Conservation (phyloP, 2,329 filamentous ascomycete species). For the Peltaster fructicola region DNA sequence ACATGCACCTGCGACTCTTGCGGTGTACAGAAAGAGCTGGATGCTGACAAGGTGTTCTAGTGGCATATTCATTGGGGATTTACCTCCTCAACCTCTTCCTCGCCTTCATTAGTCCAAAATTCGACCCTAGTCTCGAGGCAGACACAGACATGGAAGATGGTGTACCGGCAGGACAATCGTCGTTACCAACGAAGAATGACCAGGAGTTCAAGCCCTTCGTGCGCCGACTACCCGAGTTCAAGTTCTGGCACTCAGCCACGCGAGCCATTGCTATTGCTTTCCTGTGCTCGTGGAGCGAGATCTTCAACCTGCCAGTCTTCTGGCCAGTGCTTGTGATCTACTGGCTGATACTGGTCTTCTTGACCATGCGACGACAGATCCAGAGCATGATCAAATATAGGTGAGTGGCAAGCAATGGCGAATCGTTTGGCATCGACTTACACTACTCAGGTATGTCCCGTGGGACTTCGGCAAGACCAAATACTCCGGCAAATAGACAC, state of each 20-base stretch:
- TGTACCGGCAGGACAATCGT: constrained; percentile 35
- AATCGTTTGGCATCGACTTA: constrained; percentile 1
- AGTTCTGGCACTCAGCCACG: constrained; percentile 97
- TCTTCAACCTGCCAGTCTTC: constrained; percentile 96
- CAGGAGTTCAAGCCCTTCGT: constrained; percentile 98
- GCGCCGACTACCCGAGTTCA: constrained; percentile 89
- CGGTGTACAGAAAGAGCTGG: neutral
- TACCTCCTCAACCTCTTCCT: constrained; percentile 99
- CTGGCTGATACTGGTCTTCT: constrained; percentile 88
- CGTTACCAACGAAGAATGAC: constrained; percentile 83
- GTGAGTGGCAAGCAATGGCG: constrained; percentile 40
- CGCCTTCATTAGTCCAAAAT: constrained; percentile 94
- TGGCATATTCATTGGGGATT: constrained; percentile 93
- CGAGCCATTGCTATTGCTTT: constrained; percentile 71
- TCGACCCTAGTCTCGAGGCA: constrained; percentile 88
- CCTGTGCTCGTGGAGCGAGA: constrained; percentile 74
- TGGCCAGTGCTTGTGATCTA: constrained; percentile 98
- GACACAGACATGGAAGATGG: constrained; percentile 97
- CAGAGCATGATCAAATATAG: constrained; percentile 99
- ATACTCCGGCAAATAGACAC: neutral
- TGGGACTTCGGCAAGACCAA: constrained; percentile 20
- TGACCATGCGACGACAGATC: constrained; percentile 98
- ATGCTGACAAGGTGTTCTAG: constrained; percentile 28
- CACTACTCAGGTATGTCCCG: constrained; percentile 22
- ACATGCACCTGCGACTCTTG: no score